Evolutionary conservation across 345 rosid genomes (phyloP), one percentile per base, ranked within the genome.

Genomic region (Nasturtium officinale): DNA sequence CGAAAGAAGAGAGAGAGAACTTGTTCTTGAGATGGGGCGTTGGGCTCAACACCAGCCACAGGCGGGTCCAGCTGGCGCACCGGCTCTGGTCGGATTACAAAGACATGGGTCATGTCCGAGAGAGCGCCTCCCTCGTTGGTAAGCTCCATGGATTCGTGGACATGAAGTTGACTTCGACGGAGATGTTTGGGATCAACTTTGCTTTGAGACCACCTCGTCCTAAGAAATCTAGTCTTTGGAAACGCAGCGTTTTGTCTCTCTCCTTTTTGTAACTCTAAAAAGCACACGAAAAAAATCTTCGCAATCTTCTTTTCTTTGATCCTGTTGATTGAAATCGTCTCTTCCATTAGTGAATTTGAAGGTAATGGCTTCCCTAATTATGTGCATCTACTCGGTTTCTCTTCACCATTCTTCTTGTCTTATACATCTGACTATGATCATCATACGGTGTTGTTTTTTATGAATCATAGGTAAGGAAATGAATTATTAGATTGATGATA

Each of bases 21-120:
- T 81, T 92, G 37, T 90, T 84, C 78, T 77, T 82, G 26, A 85
- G 81, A 71, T 88, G 91, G 92, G 88, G 87, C 2, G 69, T 90
- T 38, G 67, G 83, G 5, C 67, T 90, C 69, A 79, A 77, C 71
- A 58, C 82, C 2, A 86, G 75, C 71, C 71, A 86, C 25, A 87
- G 95, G 79, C 82, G 89, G 78, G 61, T 81, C 83, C 89, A 83
- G 64, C 69, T 88, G 54, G 87, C 83, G 6, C 72, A 84, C 9
- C 28, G 61, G 13, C 65, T 92, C 58, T 90, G 98, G 96, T 72
- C 85, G 5, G 82, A 85, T 79, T 63, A 78, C 26, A 66, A 68
- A 25, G 87, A 87, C 79, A 77, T 83, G 89, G 76, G 81, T 47
- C 92, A 92, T 33, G 46, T 87, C 17, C 57, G 78, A 10, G 85